A percentile compares a stretch with the other conserved stretches of the same genome.
Evolutionary conservation across 805 yeast species (phyloP).

Genomic region (Pichia sporocuriosa): DNA sequence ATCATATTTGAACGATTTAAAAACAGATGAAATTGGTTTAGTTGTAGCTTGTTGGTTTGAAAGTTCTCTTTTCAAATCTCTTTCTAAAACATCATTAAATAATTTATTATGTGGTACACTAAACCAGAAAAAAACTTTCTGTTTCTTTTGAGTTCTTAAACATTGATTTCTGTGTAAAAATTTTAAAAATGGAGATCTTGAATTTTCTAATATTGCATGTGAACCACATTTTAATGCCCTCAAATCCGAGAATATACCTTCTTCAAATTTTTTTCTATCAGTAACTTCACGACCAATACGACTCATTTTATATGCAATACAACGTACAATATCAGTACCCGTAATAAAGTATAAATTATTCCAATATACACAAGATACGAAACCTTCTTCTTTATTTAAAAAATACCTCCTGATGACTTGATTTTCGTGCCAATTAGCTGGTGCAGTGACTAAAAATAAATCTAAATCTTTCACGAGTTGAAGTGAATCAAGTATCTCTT

Average conservation of each 20-base stretch:
- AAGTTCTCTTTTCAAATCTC: conserved; percentile 79
- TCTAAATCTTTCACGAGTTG: conserved; percentile 77
- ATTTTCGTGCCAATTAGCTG: conserved; percentile 86
- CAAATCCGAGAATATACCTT: conserved; percentile 88
- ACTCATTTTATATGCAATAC: conserved; percentile 80
- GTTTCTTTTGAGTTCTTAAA: conserved; percentile 90
- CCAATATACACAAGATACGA: conserved; percentile 91
- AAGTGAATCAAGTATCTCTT: conserved; percentile 31
- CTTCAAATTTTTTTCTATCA: conserved; percentile 93
- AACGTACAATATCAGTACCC: conserved; percentile 93
- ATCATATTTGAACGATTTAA: conserved; percentile 67
- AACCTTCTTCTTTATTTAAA: conserved; percentile 82
- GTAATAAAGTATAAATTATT: conserved; percentile 83
- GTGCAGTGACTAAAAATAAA: conserved; percentile 86
- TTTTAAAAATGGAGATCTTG: conserved; percentile 76
- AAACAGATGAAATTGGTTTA: conserved; percentile 66
- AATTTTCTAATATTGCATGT: conserved; percentile 82
- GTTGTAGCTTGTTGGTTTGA: conserved; percentile 63
- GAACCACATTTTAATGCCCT: conserved; percentile 79
- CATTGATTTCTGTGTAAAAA: conserved; percentile 83
- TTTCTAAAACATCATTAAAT: conserved; percentile 87
- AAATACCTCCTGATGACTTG: conserved; percentile 83
- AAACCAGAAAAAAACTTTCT: conserved; percentile 94
- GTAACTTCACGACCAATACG: conserved; percentile 81
- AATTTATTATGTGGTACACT: conserved; percentile 90